Evolutionary conservation across 1,284 basidiomycete species (phyloP), one percentile per base, ranked within the genome.

Genomic region (Schizopora paradoxa): DNA sequence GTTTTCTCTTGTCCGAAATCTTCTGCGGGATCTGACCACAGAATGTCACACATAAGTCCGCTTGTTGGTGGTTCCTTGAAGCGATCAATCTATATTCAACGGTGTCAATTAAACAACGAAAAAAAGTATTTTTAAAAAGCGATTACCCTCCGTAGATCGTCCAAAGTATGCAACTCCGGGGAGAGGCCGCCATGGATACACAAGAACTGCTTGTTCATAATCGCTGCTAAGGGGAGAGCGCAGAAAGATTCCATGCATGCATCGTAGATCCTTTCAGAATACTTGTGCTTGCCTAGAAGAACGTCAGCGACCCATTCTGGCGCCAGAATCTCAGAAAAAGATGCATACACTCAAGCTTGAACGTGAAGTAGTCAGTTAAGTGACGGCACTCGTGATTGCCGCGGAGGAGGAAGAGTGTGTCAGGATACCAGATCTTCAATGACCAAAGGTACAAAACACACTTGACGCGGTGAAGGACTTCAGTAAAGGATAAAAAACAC

Each of bases 181-280:
- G 87, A 91, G 22, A 96, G 74, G 32, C 92, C 93, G 44, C 92
- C 92, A 57, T 96, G 92, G 49, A 96, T 93, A 66, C 93, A 96
- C 51, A 96, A 71, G 68, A 96, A 96, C 65, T 96, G 92, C 67
- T 95, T 95, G 76, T 96, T 96, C 90, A 96, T 94, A 61, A 96
- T 69, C 13, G 92, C 93, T 0, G 92, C 92, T 1, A 96, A 77
- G 1, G 93, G 93, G 2, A 96, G 73, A 3, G 87, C 79, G 65
- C 92, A 95, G 72, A 96, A 96, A 0, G 89, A 89, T 43, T 93
- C 87, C 85, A 91, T 92, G 72, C 86, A 90, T 21, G 86, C 88
- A 54, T 94, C 88, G 64, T 93, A 94, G 47, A 94, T 77, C 19
- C 80, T 77, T 57, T 93, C 91, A 1, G 88, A 91, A 66, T 94